Evolutionary conservation across 192 early-diverging fungal genomes (phyloP).

Genomic region (Backusella australiensis): DNA sequence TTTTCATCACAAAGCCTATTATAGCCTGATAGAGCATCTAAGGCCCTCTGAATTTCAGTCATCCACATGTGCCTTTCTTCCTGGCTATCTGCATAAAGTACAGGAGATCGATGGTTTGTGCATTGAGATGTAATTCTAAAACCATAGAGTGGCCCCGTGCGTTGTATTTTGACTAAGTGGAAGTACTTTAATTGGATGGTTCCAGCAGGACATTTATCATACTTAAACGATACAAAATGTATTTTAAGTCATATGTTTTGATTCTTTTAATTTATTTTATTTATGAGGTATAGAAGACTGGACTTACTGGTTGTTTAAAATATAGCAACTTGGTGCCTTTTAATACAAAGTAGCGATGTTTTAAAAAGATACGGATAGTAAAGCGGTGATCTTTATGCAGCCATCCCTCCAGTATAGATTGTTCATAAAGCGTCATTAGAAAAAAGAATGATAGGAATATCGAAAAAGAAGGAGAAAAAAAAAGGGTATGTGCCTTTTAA

Average conservation of each 20-base stretch:
- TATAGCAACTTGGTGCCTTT: background rate
- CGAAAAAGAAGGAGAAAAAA: background rate
- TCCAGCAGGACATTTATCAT: background rate
- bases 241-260: background rate
- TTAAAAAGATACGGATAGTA: no score
- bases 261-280: background rate
- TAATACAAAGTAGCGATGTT: background rate
- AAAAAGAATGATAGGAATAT: background rate
- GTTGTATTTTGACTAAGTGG: background rate
- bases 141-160: background rate
- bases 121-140: background rate
- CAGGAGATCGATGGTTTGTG: background rate
- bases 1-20: background rate
- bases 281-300: background rate
- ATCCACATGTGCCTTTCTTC: background rate
- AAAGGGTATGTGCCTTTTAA: background rate
- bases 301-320: background rate
- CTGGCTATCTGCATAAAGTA: conserved; percentile 1
- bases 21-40: background rate
- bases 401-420: background rate
- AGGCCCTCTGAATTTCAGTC: background rate
- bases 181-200: background rate
- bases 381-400: no score
- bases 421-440: background rate
- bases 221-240: background rate